Evolutionary conservation across 108 stramenopile genomes (phyloP).

Genomic region (Cyclostephanos tholiformis): DNA sequence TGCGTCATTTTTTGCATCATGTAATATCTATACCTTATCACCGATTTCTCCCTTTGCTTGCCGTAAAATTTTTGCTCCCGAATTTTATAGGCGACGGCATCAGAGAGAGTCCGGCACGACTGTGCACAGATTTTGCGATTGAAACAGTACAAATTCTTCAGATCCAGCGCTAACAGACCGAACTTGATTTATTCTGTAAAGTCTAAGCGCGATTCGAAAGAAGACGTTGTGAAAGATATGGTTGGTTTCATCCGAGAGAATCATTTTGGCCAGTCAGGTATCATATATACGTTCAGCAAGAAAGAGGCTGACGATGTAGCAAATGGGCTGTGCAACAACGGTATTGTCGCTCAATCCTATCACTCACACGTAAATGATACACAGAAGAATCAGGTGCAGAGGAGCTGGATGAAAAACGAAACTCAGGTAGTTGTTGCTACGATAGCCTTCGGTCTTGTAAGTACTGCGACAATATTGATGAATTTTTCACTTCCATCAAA

Average conservation of each 20-base stretch:
- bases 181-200: conserved; percentile 87
- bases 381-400: conserved; percentile 67
- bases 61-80: neutral
- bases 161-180: conserved; percentile 84
- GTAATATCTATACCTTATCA: neutral
- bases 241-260: conserved; percentile 66
- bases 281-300: conserved; percentile 88
- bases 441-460: conserved; percentile 93
- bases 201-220: conserved; percentile 64
- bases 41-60: conserved; percentile 9
- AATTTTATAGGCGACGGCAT: conserved; percentile 71
- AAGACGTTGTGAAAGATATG: conserved; percentile 72
- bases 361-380: conserved; percentile 60
- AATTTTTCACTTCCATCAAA: neutral
- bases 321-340: conserved; percentile 59
- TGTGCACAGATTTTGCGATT: conserved; percentile 77
- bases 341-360: conserved; percentile 87
- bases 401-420: conserved; percentile 84
- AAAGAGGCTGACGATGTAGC: conserved; percentile 91
- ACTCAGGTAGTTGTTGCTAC: conserved; percentile 94
- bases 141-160: conserved; percentile 72
- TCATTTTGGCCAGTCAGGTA: conserved; percentile 73
- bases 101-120: conserved; percentile 88
- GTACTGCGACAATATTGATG: neutral
- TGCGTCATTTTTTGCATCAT: neutral